Conservation (phyloP, 345 rosid genomes). For the Sapria himalayana region DNA sequence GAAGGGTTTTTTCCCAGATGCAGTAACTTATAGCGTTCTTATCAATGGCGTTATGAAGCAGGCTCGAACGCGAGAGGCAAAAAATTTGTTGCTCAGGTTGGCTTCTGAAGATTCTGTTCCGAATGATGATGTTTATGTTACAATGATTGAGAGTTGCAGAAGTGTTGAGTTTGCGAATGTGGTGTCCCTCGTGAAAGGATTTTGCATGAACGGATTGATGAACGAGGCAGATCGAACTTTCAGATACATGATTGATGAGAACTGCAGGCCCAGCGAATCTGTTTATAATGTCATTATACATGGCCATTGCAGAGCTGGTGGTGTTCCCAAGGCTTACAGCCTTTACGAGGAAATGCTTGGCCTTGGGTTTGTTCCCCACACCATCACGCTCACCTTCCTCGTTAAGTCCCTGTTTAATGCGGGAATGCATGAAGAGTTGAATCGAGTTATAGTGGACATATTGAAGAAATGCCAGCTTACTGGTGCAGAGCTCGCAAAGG, state of each 20-base stretch:
- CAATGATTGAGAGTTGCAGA: slow-evolving; percentile 51
- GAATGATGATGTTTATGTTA: slow-evolving; percentile 32
- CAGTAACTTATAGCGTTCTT: slow-evolving; percentile 71
- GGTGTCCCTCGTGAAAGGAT: slow-evolving; percentile 59
- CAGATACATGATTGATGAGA: slow-evolving; percentile 43
- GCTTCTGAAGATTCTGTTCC: slow-evolving; percentile 62
- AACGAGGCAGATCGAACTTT: slow-evolving; percentile 56
- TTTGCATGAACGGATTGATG: slow-evolving; percentile 88
- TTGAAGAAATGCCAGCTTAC: slow-evolving; percentile 57
- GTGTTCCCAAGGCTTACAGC: slow-evolving; percentile 33
- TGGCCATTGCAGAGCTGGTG: slow-evolving; percentile 56
- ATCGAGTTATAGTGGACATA: slow-evolving; percentile 22
- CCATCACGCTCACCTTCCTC: slow-evolving; percentile 45
- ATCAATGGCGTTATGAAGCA: slow-evolving; percentile 75
- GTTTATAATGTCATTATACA: slow-evolving; percentile 60
- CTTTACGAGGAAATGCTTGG: slow-evolving; percentile 51
- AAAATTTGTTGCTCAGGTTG: slow-evolving; percentile 58
- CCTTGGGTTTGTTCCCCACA: slow-evolving; percentile 37
- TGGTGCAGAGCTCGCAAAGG: slow-evolving; percentile 59
- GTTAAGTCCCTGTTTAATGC: slow-evolving; percentile 35
- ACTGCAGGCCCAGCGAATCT: slow-evolving; percentile 41
- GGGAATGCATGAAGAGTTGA: slow-evolving; percentile 37
- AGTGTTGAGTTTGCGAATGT: slow-evolving; percentile 39
- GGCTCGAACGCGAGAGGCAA: slow-evolving; percentile 69
- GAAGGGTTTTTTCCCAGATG: slow-evolving; percentile 63